Evolutionary conservation across 2,329 filamentous ascomycete genomes (phyloP).

Genomic region (Bimuria novae-zelandiae): DNA sequence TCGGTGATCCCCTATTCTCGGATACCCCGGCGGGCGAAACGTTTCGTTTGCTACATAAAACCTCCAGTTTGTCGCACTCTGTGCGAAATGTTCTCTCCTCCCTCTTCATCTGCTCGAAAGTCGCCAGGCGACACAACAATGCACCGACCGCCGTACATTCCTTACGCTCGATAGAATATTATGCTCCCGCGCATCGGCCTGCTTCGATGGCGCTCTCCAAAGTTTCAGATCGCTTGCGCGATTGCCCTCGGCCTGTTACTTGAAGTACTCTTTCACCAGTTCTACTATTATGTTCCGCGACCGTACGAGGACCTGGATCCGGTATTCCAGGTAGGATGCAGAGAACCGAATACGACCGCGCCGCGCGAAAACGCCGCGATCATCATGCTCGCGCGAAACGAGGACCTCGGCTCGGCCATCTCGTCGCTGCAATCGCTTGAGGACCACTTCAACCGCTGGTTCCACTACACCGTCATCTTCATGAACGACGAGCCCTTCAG

Average conservation of each 20-base stretch:
- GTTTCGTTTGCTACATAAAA: too few relatives aligned
- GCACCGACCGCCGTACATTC: neutral
- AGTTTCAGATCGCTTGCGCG: neutral
- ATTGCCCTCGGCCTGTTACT: constrained; percentile 5
- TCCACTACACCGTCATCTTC: constrained; percentile 98
- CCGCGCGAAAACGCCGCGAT: constrained; percentile 14
- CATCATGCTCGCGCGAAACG: constrained; percentile 13
- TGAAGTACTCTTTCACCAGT: constrained; percentile 11
- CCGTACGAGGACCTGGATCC: constrained; percentile 6
- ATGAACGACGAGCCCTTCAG: constrained; percentile 93
- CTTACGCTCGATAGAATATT: neutral
- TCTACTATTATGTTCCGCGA: constrained; percentile 9
- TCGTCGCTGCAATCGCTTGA: constrained; percentile 59
- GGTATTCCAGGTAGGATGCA: constrained; percentile 12
- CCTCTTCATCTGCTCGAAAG: neutral
- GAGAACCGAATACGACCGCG: constrained; percentile 6
- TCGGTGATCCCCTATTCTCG: neutral
- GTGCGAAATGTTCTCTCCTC: too few relatives aligned
- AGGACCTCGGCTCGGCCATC: constrained; percentile 7
- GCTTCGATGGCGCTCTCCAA: constrained; percentile 8
- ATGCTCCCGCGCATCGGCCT: constrained; percentile 5
- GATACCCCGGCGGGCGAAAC: neutral
- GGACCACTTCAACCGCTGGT: constrained; percentile 91
- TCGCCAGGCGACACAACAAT: constrained; percentile 1
- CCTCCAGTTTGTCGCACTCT: too few relatives aligned